Base-by-base conservation (phyloP, 177 flowering plant genomes). In the Vitis hybrid region DNA sequence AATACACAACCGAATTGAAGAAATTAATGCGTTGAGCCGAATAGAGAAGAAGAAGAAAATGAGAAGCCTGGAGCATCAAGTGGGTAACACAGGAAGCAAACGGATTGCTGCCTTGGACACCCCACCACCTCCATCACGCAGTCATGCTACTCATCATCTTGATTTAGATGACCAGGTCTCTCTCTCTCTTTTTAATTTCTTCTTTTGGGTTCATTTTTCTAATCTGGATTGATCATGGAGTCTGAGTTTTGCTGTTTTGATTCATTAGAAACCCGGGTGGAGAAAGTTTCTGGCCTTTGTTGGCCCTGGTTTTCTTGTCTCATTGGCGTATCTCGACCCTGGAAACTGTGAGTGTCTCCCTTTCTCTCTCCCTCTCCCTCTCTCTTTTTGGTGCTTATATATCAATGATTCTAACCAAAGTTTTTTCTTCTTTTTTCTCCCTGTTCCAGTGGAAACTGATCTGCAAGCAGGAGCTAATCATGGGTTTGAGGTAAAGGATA, bases 401-500 rank as follows among this genome's bases (percentile, higher is more conserved):
- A 11, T 21, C 62, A 11, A 41, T 41, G 46, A 0, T 41, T 41
- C 46, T 35, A 9, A 63, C 21, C 51, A 30, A 20, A 41, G 46
- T 5, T 41, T 41, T 8, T n/a, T 18, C 32, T 56, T 51, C 7
- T 17, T 9, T 68, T 49, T 18, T 10, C 9, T 3, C 58, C 11
- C 11, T 65, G 14, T 32, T n/a, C 21, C 85, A 89, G 93, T 89
- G 86, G 91, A 89, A 71, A 89, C 93, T 63, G 93, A 87, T 64
- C 67, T 89, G 63, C 93, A 85, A 74, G 91, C 93, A 3, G 93
- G 93, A 69, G 93, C 93, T 30, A 80, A 78, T 73, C 87, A 88
- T 54, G 50, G 72, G 69, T 84, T 72, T 53, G 81, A 84, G 87
- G 85, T 80, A 76, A 56, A 5, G 7, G 9, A 27, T 15, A 21